A percentile compares a stretch with the other conserved stretches of the same genome.
Evolutionary conservation across 169 alveolate genomes (phyloP).

Genomic region (Cryptosporidium sp.): DNA sequence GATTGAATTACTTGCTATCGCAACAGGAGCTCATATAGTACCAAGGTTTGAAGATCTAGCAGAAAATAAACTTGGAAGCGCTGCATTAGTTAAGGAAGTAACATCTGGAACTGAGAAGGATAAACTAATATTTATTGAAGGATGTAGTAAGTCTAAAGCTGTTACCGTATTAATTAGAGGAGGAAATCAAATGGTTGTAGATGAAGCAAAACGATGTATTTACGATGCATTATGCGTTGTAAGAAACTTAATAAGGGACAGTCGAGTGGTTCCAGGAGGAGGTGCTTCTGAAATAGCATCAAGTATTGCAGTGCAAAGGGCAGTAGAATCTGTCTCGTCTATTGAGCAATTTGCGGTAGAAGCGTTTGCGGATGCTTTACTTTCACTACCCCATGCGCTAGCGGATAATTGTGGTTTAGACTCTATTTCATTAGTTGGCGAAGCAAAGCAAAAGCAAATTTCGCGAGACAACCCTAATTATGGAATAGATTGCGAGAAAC

Average conservation of each 20-base stretch:
- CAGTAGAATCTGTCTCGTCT: slow-evolving; percentile 91
- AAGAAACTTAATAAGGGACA: slow-evolving; percentile 86
- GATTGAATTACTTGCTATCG: slow-evolving; percentile 98
- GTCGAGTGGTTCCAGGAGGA: slow-evolving; percentile 95
- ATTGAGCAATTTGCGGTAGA: slow-evolving; percentile 98
- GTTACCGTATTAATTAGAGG: slow-evolving; percentile 97
- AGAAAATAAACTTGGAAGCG: slow-evolving; percentile 94
- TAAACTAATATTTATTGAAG: slow-evolving; percentile 95
- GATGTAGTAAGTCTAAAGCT: slow-evolving; percentile 92
- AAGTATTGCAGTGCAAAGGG: slow-evolving; percentile 91
- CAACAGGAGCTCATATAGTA: slow-evolving; percentile 98
- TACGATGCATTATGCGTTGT: slow-evolving; percentile 99
- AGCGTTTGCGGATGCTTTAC: slow-evolving; percentile 98
- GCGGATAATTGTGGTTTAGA: slow-evolving; percentile 97
- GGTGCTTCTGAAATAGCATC: slow-evolving; percentile 98
- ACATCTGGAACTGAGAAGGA: slow-evolving; percentile 95
- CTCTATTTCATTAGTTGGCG: slow-evolving; percentile 93
- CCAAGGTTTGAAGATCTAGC: slow-evolving; percentile 96
- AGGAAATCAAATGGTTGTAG: slow-evolving; percentile 96
- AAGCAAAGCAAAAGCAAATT: slow-evolving; percentile 90
- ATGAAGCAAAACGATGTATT: slow-evolving; percentile 97
- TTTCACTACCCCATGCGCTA: slow-evolving; percentile 94
- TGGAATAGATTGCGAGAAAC: slow-evolving; percentile 74
- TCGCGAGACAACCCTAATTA: slow-evolving; percentile 80
- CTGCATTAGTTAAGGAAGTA: slow-evolving; percentile 92